Evolutionary conservation across 2,329 filamentous ascomycete genomes (phyloP).

Genomic region (Xylaria arbuscula): DNA sequence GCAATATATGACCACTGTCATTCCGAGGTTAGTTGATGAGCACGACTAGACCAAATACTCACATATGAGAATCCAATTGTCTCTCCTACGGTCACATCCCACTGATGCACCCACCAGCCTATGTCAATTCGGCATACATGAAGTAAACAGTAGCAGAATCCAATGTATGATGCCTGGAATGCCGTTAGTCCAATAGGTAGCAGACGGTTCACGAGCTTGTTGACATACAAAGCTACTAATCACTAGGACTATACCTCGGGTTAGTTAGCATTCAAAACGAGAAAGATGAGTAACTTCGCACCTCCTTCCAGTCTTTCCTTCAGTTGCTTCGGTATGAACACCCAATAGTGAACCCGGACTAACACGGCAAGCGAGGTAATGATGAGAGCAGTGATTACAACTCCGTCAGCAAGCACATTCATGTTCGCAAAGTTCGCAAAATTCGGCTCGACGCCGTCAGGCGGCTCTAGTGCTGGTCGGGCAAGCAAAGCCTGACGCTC

Average conservation of each 20-base stretch:
- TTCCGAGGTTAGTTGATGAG: slow-evolving; percentile 10
- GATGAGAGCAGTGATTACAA: slow-evolving; percentile 22
- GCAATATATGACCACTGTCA: slow-evolving; percentile 32
- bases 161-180: slow-evolving; percentile 29
- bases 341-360: slow-evolving; percentile 21
- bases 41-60: slow-evolving; percentile 4
- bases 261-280: background rate
- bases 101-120: slow-evolving; percentile 36
- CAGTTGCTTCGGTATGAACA: background rate
- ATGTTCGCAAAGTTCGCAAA: slow-evolving; percentile 25
- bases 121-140: slow-evolving; percentile 25
- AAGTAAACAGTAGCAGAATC: slow-evolving; percentile 26
- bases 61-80: slow-evolving; percentile 7
- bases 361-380: slow-evolving; percentile 20
- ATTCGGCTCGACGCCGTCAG: slow-evolving; percentile 12
- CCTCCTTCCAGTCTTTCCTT: background rate
- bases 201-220: background rate
- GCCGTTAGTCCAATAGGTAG: background rate
- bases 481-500: slow-evolving; percentile 15
- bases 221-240: slow-evolving; percentile 23
- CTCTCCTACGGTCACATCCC: slow-evolving; percentile 26
- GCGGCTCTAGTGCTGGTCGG: slow-evolving; percentile 11
- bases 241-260: background rate
- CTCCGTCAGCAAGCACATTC: background rate
- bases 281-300: background rate